Evolutionary conservation across 768 basidiomycete genomes (phyloP), one percentile per base, ranked within the genome.

Genomic region (Lentinula sp.): DNA sequence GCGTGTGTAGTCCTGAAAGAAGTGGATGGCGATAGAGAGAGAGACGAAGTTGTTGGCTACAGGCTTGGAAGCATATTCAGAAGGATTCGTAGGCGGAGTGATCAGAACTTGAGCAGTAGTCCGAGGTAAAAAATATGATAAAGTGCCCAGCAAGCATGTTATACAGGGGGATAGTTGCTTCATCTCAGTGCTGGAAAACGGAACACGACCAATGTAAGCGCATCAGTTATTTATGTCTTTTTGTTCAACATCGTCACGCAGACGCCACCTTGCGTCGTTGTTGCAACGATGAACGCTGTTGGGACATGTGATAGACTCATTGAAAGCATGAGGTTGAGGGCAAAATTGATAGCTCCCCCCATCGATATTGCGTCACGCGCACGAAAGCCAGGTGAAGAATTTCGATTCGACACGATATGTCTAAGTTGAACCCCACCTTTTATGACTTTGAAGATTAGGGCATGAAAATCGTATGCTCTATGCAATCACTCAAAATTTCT

Each of bases 1-100:
- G n/a, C 56, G 56, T 6, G 56, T 31, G 42, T 57, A 57, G 8
- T 57, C 56, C 18, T 57, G 56, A 18, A 57, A 57, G 15, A 43
- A 57, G 34, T 57, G 56, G 13, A 57, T 57, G 9, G 56, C 56
- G 15, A 57, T 57, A 5, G 56, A 57, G 13, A 57, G 42, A 15
- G 56, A 57, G n/a, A 57, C 32, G 13, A 57, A 57, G n/a, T 57
- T 48, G 28, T 57, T 57, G 16, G 18, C 56, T 4, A 57, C 45
- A 35, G 56, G 16, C 15, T 57, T 57, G 56, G 56, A 57, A 48
- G 34, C 56, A 32, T 15, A 40, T 8, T 16, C n/a, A 39, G 35
- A 16, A 5, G 53, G 35, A 13, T 35, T 54, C 35, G 34, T 23
- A 13, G 53, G 18, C 10, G 53, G 53, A 18, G 16, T 54, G 5